phyloP scores from a whole-genome alignment of 208 protist species.

The Crithidia sp. region DNA sequence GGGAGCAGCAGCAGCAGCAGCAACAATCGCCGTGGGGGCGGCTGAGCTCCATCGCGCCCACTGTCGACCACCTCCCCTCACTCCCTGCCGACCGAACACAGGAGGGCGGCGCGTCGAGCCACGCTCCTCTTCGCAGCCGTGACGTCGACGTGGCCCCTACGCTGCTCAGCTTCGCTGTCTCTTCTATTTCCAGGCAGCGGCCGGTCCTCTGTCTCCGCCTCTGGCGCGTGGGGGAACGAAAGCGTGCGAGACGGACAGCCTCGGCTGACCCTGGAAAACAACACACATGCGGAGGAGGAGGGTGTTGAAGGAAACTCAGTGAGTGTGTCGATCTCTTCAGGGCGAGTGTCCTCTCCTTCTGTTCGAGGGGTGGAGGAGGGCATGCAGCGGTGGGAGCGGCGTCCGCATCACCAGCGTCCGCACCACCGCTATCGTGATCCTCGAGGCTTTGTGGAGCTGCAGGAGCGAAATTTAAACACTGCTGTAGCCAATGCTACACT shows the following conservation, averaged over 20 bases:
- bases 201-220: conserved; percentile 11
- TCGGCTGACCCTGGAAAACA: conserved; percentile 13
- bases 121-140: background rate
- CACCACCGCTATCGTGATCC: background rate
- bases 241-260: background rate
- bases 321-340: conserved; percentile 6
- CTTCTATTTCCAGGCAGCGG: conserved; percentile 26
- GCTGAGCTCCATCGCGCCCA: conserved; percentile 23
- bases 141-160: background rate
- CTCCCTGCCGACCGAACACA: background rate
- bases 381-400: background rate
- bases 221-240: conserved; percentile 1
- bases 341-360: conserved; percentile 13
- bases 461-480: background rate
- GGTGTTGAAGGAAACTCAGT: conserved; percentile 2
- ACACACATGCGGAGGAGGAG: background rate
- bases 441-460: background rate
- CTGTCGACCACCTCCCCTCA: conserved; percentile 10
- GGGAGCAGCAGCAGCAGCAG: background rate
- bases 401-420: background rate
- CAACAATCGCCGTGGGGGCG: conserved; percentile 17
- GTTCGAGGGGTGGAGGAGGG: conserved; percentile 14
- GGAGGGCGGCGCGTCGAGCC: background rate
- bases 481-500: conserved; percentile 4
- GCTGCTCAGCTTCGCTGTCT: conserved; percentile 4